These are phyloP conservation scores for Pleomassaria siparia DNA, from an alignment of 2,329 filamentous ascomycete species.

Conservation along the genomic window DNA sequence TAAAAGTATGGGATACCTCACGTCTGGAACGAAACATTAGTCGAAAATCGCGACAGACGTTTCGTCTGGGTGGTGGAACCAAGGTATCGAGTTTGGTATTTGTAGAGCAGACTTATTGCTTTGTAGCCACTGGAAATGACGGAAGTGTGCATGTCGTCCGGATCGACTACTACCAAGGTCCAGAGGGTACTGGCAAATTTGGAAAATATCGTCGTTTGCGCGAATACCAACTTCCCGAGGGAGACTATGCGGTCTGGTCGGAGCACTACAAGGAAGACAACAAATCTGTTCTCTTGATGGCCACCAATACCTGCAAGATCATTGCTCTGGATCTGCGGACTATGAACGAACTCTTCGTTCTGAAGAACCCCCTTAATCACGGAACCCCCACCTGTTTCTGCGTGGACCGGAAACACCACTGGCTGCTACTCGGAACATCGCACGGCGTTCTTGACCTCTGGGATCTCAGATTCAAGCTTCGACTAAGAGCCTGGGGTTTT, in stretches of 20 bases:
- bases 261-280: conserved; percentile 86
- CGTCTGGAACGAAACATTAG: conserved; percentile 89
- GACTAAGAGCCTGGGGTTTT: conserved; percentile 85
- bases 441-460: conserved; percentile 92
- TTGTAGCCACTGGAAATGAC: conserved; percentile 86
- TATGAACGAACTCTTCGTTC: conserved; percentile 77
- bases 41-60: conserved; percentile 81
- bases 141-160: conserved; percentile 82
- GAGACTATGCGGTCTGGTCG: conserved; percentile 83
- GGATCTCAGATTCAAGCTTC: conserved; percentile 92
- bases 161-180: conserved; percentile 65
- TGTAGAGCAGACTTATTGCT: conserved; percentile 90
- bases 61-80: conserved; percentile 70
- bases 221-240: conserved; percentile 68
- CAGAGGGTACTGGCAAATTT: conserved; percentile 65
- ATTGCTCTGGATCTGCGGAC: conserved; percentile 82
- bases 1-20: conserved; percentile 91
- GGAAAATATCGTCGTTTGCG: conserved; percentile 75
- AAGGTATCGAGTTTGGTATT: conserved; percentile 84
- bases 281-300: conserved; percentile 79
- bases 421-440: conserved; percentile 87
- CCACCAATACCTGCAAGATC: conserved; percentile 82
- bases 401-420: conserved; percentile 81
- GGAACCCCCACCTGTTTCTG: conserved; percentile 91
- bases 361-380: conserved; percentile 88